A percentile compares a stretch with the other conserved stretches of the same genome.
Conservation (phyloP, 768 basidiomycete genomes). For the Mycena leptocephala region DNA sequence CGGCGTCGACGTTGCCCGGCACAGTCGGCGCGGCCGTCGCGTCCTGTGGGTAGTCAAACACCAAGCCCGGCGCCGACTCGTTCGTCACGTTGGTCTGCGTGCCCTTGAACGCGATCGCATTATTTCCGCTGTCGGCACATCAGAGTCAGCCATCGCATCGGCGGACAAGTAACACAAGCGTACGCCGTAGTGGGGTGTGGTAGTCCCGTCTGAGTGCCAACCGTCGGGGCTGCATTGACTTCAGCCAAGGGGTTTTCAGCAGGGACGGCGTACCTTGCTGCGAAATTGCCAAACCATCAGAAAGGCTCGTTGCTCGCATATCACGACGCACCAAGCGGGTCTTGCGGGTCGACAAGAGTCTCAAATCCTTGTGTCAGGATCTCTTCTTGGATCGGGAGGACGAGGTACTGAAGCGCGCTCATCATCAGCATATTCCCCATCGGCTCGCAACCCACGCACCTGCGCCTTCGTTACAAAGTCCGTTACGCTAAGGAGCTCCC, state of each 20-base stretch:
- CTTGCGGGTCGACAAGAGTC: slow-evolving; percentile 62
- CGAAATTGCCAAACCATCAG: too few relatives aligned
- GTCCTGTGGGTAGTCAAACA: slow-evolving; percentile 58
- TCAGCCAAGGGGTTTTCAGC: too few relatives aligned
- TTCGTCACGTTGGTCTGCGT: slow-evolving; percentile 46
- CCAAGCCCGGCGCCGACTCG: slow-evolving; percentile 55
- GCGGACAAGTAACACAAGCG: not conserved
- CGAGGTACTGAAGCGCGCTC: slow-evolving; percentile 56
- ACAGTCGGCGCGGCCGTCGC: slow-evolving; percentile 52
- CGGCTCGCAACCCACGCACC: slow-evolving; percentile 61
- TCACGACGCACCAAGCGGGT: slow-evolving; percentile 35
- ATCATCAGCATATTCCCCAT: slow-evolving; percentile 36
- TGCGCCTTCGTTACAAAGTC: slow-evolving; percentile 55
- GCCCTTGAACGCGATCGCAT: slow-evolving; percentile 52
- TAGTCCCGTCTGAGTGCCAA: slow-evolving; percentile 45
- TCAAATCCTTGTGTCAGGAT: slow-evolving; percentile 61
- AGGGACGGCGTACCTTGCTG: too few relatives aligned
- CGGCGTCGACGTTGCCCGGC: slow-evolving; percentile 63
- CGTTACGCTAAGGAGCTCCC: not conserved
- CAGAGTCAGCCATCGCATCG: not conserved
- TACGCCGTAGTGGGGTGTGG: slow-evolving; percentile 41
- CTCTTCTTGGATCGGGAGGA: slow-evolving; percentile 65
- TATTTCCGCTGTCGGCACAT: slow-evolving; percentile 47
- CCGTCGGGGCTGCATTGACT: slow-evolving; percentile 64
- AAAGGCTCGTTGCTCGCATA: too few relatives aligned